phyloP scores from a whole-genome alignment of 129 eudicot genomes.

The Saussurea involucrata region DNA sequence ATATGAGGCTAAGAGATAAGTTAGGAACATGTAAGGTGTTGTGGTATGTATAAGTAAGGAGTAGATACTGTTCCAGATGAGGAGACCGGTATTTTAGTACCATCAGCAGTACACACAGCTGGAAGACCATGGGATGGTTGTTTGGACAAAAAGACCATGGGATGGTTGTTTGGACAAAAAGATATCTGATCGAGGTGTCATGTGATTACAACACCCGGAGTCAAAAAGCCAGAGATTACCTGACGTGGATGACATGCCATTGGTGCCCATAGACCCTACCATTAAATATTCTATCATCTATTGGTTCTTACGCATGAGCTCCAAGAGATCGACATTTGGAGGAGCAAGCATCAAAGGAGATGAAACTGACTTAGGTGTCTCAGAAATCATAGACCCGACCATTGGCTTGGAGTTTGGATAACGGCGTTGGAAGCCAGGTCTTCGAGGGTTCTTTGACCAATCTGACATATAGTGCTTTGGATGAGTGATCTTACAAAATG shows the following conservation, averaged over 20 bases:
- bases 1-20: too few species aligned
- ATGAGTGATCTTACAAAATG: not conserved
- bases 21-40: too few species aligned
- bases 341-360: not conserved
- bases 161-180: too few species aligned
- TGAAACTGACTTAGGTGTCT: not conserved
- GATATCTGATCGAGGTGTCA: not conserved
- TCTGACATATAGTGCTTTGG: not conserved
- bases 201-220: constrained; percentile 11
- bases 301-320: not conserved
- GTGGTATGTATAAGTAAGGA: not conserved
- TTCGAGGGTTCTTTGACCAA: not conserved
- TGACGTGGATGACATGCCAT: too few species aligned
- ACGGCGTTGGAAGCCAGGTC: not conserved
- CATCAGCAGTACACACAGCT: not conserved
- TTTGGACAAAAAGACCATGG: too few species aligned
- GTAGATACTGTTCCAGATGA: not conserved
- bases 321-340: not conserved
- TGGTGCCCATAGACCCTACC: not conserved
- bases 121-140: not conserved
- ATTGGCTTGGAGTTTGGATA: not conserved
- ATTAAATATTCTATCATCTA: not conserved
- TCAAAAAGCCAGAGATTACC: constrained; percentile 6
- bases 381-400: not conserved
- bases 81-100: not conserved